Percentiles rank a stretch among this genome's conserved stretches.
These are phyloP conservation scores for Colletotrichum filicis DNA, from an alignment of 2,329 filamentous ascomycete genomes.

Conservation along the genomic window DNA sequence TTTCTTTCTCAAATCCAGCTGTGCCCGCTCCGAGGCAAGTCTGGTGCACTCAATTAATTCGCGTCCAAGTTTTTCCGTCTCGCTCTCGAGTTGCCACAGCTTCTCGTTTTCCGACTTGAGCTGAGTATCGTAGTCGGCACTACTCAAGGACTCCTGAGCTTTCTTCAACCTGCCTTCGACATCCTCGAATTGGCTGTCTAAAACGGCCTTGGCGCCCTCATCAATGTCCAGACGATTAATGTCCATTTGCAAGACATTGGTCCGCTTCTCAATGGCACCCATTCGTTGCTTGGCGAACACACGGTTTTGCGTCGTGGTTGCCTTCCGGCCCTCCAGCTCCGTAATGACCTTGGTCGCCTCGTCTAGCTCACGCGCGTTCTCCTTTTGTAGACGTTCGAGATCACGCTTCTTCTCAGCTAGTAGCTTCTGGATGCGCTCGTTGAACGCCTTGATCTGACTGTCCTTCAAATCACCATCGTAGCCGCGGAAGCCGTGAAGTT, in stretches of 20 bases:
- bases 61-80: slow-evolving; percentile 76
- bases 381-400: slow-evolving; percentile 78
- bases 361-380: slow-evolving; percentile 79
- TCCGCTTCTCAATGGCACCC: slow-evolving; percentile 76
- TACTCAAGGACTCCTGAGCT: slow-evolving; percentile 71
- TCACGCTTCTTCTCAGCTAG: slow-evolving; percentile 82
- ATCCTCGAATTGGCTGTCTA: slow-evolving; percentile 80
- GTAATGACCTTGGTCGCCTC: slow-evolving; percentile 78
- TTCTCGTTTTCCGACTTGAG: slow-evolving; percentile 74
- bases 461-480: slow-evolving; percentile 85
- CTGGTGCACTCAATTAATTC: slow-evolving; percentile 87
- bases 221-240: slow-evolving; percentile 82
- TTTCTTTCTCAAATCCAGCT: slow-evolving; percentile 84
- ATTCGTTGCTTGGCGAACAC: slow-evolving; percentile 80
- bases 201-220: slow-evolving; percentile 82
- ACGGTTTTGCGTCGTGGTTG: slow-evolving; percentile 78
- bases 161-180: slow-evolving; percentile 71
- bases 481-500: slow-evolving; percentile 82
- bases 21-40: slow-evolving; percentile 83
- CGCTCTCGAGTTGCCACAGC: slow-evolving; percentile 76
- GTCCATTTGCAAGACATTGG: slow-evolving; percentile 72
- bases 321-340: slow-evolving; percentile 78
- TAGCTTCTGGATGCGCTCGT: slow-evolving; percentile 79
- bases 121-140: slow-evolving; percentile 75
- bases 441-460: slow-evolving; percentile 78